Percentiles rank a stretch among this genome's conserved stretches.
These are phyloP conservation scores for Boletus vermiculosoides DNA, from an alignment of 768 basidiomycete genomes.

Conservation along the genomic window DNA sequence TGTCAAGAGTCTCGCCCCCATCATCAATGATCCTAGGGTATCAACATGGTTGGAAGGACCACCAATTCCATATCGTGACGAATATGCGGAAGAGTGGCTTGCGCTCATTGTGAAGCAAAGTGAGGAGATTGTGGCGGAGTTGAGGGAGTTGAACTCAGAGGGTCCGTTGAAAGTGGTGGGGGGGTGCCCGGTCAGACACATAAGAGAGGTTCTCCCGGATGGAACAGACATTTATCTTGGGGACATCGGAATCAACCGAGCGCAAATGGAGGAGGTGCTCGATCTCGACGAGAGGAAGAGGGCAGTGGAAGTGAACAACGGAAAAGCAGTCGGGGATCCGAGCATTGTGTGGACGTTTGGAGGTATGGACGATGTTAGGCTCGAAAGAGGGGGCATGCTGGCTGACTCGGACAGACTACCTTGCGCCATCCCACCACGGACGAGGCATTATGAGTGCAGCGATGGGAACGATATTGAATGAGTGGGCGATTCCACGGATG, in stretches of 20 bases:
- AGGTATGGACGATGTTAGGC: slow-evolving; percentile 37
- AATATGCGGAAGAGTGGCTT: slow-evolving; percentile 42
- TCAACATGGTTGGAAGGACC: slow-evolving; percentile 45
- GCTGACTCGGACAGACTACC: slow-evolving; percentile 46
- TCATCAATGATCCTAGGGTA: slow-evolving; percentile 52
- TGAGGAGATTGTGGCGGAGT: slow-evolving; percentile 20
- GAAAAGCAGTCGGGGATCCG: slow-evolving; percentile 46
- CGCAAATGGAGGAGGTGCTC: slow-evolving; percentile 26
- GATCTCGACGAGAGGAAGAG: slow-evolving; percentile 39
- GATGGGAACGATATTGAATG: slow-evolving; percentile 48
- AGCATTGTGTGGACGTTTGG: slow-evolving; percentile 61
- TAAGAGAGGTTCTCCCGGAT: slow-evolving; percentile 56
- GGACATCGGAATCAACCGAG: slow-evolving; percentile 27
- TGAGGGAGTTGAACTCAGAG: slow-evolving; percentile 15
- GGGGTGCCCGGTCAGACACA: slow-evolving; percentile 45
- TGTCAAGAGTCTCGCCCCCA: slow-evolving; percentile 33
- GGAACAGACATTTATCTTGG: slow-evolving; percentile 57
- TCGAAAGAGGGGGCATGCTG: neutral
- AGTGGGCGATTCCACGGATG: slow-evolving; percentile 70
- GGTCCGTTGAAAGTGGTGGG: slow-evolving; percentile 37
- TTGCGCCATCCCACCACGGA: slow-evolving; percentile 60
- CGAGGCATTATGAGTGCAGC: slow-evolving; percentile 74
- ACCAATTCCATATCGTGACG: slow-evolving; percentile 52
- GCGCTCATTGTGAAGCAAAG: slow-evolving; percentile 17
- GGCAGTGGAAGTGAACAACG: slow-evolving; percentile 41